These are phyloP conservation scores for Termitomyces sp. DNA, from an alignment of 768 basidiomycete species.

Conservation along the genomic window DNA sequence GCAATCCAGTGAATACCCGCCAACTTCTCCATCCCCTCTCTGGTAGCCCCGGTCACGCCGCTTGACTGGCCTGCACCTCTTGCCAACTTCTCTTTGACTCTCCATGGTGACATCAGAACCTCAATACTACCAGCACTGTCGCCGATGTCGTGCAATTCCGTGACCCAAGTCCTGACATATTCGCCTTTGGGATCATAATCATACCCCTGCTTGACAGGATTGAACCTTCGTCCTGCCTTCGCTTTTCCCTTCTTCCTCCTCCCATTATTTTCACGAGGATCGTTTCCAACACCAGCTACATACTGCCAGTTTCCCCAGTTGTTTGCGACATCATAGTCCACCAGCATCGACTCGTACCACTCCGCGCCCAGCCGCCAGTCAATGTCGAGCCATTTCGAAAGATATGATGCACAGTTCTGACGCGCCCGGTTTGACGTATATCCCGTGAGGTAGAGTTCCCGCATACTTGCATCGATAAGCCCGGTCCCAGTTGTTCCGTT, in stretches of 20 bases:
- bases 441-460: not conserved
- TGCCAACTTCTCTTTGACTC: not conserved
- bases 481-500: not conserved
- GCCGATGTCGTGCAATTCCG: not conserved
- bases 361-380: slow-evolving; percentile 2
- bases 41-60: not conserved
- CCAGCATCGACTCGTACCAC: slow-evolving; percentile 4
- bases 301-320: slow-evolving; percentile 5
- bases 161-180: not conserved
- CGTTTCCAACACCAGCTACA: slow-evolving; percentile 3
- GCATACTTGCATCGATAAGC: not conserved
- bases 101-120: not conserved
- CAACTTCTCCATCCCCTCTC: not conserved
- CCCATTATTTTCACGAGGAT: not conserved
- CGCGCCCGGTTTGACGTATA: slow-evolving; percentile 3
- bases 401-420: slow-evolving; percentile 3
- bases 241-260: not conserved
- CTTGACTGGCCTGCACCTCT: not conserved
- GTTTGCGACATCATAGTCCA: slow-evolving; percentile 3
- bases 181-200: not conserved
- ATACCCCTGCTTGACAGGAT: not conserved
- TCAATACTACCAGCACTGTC: not conserved
- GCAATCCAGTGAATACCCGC: not conserved
- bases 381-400: not conserved
- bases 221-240: not conserved